Evolutionary conservation across 768 basidiomycete species (phyloP).

Genomic region (Podaxis mareebaensis): DNA sequence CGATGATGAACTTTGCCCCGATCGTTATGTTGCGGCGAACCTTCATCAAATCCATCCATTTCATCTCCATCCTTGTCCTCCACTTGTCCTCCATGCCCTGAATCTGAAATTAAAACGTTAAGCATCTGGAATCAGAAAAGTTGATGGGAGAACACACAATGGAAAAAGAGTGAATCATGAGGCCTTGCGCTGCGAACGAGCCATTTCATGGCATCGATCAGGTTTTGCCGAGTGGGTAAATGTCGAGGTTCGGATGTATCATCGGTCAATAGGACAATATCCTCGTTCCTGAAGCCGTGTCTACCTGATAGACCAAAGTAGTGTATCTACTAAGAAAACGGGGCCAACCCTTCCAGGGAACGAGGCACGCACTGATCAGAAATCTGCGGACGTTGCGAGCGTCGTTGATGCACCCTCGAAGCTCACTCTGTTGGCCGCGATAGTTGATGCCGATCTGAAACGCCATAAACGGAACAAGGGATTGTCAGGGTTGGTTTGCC

Average conservation of each 20-base stretch:
- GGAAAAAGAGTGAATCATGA: conserved; percentile 78
- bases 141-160: conserved; percentile 44
- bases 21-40: conserved; percentile 29
- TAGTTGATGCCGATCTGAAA: conserved; percentile 81
- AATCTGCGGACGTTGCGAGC: conserved; percentile 69
- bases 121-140: neutral
- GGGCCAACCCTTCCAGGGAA: neutral
- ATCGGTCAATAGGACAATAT: conserved; percentile 74
- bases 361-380: conserved; percentile 49
- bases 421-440: conserved; percentile 56
- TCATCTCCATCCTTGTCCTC: conserved; percentile 79
- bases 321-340: neutral
- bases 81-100: conserved; percentile 95
- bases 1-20: neutral
- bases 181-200: conserved; percentile 67
- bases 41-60: conserved; percentile 78
- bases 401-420: conserved; percentile 83
- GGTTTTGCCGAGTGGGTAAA: conserved; percentile 48
- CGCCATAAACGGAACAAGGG: conserved; percentile 6
- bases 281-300: conserved; percentile 55
- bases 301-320: conserved; percentile 23
- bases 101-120: conserved; percentile 47
- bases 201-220: conserved; percentile 52
- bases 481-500: neutral
- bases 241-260: conserved; percentile 43